phyloP scores from a whole-genome alignment of 805 yeast genomes.

The Yarrowia sp. region DNA sequence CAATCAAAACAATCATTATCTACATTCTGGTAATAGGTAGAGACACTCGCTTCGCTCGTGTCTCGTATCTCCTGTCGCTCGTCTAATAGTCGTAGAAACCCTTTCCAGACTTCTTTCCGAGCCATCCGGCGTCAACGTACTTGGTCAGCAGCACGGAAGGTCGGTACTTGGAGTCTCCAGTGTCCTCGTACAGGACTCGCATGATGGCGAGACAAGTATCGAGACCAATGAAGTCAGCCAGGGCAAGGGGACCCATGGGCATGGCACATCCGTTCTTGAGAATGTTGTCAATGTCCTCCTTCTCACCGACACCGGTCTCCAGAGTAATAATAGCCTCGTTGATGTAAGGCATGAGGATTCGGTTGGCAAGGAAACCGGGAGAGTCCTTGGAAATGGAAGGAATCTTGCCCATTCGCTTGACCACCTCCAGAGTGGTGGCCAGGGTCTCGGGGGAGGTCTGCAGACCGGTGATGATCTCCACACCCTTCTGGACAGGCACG shows the following conservation, averaged over 20 bases:
- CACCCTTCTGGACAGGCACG: slow-evolving; percentile 56
- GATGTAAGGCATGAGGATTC: slow-evolving; percentile 55
- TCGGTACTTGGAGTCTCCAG: slow-evolving; percentile 55
- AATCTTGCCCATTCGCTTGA: slow-evolving; percentile 50
- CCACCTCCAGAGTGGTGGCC: slow-evolving; percentile 48
- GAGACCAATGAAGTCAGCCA: slow-evolving; percentile 56
- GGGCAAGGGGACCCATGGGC: slow-evolving; percentile 56
- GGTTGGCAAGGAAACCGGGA: slow-evolving; percentile 56
- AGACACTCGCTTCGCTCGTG: neutral
- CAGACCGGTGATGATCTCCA: slow-evolving; percentile 53
- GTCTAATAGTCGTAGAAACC: slow-evolving; percentile 53
- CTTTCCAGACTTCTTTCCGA: slow-evolving; percentile 53
- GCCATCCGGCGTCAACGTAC: slow-evolving; percentile 55
- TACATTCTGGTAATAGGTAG: neutral
- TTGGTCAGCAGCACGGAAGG: slow-evolving; percentile 52
- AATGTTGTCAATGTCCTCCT: slow-evolving; percentile 55
- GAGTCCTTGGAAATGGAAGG: slow-evolving; percentile 52
- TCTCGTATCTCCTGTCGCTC: too few relatives aligned
- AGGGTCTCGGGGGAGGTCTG: slow-evolving; percentile 53
- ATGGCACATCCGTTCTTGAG: slow-evolving; percentile 57
- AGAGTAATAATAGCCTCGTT: slow-evolving; percentile 54
- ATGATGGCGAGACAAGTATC: slow-evolving; percentile 55
- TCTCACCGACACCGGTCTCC: slow-evolving; percentile 53
- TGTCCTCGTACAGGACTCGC: slow-evolving; percentile 52
- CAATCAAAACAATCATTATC: neutral